Percentiles rank a stretch among this genome's conserved stretches.
phyloP scores from a whole-genome alignment of 2,329 filamentous ascomycete species.

The Hypoxylon sp. region DNA sequence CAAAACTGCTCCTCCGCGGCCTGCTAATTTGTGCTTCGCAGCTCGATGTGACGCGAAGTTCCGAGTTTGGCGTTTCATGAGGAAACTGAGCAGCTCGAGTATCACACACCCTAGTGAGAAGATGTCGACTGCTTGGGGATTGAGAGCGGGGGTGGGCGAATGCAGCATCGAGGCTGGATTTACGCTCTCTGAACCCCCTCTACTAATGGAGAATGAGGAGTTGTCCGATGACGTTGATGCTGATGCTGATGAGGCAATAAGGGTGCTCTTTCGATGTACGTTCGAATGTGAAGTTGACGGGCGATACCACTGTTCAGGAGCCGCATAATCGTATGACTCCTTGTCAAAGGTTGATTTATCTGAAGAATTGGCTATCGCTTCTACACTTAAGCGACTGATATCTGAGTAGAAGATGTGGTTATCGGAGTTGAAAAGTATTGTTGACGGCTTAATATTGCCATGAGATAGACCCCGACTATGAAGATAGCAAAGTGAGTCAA shows the following conservation, averaged over 20 bases:
- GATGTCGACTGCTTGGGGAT: constrained; percentile 75
- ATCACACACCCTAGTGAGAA: constrained; percentile 82
- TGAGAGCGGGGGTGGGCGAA: constrained; percentile 61
- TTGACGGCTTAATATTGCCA: constrained; percentile 78
- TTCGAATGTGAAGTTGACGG: constrained; percentile 56
- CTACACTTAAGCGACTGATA: constrained; percentile 64
- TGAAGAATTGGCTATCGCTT: constrained; percentile 59
- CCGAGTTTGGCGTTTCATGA: constrained; percentile 76
- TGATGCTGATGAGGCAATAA: constrained; percentile 48
- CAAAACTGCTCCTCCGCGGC: constrained; percentile 71
- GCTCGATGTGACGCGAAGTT: constrained; percentile 77
- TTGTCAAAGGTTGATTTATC: constrained; percentile 70
- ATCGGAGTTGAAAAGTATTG: constrained; percentile 75
- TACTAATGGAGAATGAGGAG: constrained; percentile 57
- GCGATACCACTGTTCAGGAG: constrained; percentile 75
- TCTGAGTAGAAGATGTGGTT: constrained; percentile 79
- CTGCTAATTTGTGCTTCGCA: constrained; percentile 72
- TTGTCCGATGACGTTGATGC: constrained; percentile 57
- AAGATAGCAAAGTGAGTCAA: constrained; percentile 76
- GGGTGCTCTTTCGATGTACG: constrained; percentile 52
- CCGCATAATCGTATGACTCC: constrained; percentile 80
- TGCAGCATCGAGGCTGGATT: constrained; percentile 56
- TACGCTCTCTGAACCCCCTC: constrained; percentile 51
- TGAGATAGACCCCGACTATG: constrained; percentile 76
- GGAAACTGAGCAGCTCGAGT: constrained; percentile 77